Conservation (phyloP, 73 alveolate genomes). For the Halteria grandinella region DNA sequence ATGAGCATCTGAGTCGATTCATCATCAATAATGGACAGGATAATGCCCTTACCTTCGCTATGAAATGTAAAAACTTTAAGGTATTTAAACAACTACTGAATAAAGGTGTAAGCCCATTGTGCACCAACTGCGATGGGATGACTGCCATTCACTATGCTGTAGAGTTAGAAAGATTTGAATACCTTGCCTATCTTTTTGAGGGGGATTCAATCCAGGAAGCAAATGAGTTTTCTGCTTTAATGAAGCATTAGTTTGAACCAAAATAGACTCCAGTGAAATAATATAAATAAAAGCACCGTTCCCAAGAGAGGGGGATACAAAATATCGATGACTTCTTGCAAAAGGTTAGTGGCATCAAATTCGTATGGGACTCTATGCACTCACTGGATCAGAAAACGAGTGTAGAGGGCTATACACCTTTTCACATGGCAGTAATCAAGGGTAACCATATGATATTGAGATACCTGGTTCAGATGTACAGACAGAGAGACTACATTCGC, state of each 20-base stretch:
- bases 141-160: conserved; percentile 35
- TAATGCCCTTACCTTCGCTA: conserved; percentile 37
- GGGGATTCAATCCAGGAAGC: conserved; percentile 16
- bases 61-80: background rate
- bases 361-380: conserved; percentile 16
- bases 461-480: conserved; percentile 8
- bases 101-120: conserved; percentile 29
- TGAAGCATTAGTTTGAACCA: background rate
- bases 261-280: background rate
- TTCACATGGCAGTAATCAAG: conserved; percentile 1
- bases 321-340: background rate
- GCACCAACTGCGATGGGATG: conserved; percentile 14
- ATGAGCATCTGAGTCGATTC: conserved; percentile 28
- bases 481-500: conserved; percentile 16
- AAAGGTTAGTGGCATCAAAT: background rate
- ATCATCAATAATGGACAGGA: conserved; percentile 38
- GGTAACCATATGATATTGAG: conserved; percentile 5
- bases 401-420: conserved; percentile 19
- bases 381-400: conserved; percentile 4
- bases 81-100: conserved; percentile 12
- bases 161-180: conserved; percentile 9
- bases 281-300: too few relatives aligned
- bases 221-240: background rate
- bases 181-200: conserved; percentile 31
- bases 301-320: too few relatives aligned